Conservation (phyloP, 1,284 basidiomycete species). For the Sanghuangporus sanghuang region DNA sequence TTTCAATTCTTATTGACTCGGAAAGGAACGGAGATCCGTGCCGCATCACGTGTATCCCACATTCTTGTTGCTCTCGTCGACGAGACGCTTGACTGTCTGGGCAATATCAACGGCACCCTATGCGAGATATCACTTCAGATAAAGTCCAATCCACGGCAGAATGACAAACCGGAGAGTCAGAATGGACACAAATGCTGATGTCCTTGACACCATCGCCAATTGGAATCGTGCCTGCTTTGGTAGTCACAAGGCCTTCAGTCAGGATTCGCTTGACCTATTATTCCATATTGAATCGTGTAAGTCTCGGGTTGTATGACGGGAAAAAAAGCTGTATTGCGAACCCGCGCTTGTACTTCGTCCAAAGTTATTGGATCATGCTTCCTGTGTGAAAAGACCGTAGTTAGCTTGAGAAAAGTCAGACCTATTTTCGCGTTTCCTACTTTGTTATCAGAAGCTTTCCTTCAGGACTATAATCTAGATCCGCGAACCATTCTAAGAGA, state of each 20-base stretch:
- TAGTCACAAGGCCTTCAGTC: conserved; percentile 39
- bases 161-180: conserved; percentile 52
- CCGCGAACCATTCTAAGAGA: conserved; percentile 56
- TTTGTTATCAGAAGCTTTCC: conserved; percentile 55
- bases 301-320: background rate
- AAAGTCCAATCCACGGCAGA: background rate
- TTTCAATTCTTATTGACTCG: background rate
- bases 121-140: background rate
- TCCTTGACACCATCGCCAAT: conserved; percentile 40
- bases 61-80: conserved; percentile 46
- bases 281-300: background rate
- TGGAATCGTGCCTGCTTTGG: conserved; percentile 37
- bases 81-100: conserved; percentile 40
- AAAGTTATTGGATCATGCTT: conserved; percentile 45
- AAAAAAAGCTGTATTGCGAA: conserved; percentile 22
- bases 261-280: conserved; percentile 42
- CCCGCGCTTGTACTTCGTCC: conserved; percentile 39
- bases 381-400: conserved; percentile 26
- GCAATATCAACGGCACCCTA: conserved; percentile 51
- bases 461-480: conserved; percentile 49
- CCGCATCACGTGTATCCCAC: background rate
- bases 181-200: conserved; percentile 61
- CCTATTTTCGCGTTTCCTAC: conserved; percentile 27
- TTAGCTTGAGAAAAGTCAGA: background rate
- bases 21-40: background rate